Base-by-base conservation (phyloP, 1,139 yeast species). In the Saccharomyces pastorianus region DNA sequence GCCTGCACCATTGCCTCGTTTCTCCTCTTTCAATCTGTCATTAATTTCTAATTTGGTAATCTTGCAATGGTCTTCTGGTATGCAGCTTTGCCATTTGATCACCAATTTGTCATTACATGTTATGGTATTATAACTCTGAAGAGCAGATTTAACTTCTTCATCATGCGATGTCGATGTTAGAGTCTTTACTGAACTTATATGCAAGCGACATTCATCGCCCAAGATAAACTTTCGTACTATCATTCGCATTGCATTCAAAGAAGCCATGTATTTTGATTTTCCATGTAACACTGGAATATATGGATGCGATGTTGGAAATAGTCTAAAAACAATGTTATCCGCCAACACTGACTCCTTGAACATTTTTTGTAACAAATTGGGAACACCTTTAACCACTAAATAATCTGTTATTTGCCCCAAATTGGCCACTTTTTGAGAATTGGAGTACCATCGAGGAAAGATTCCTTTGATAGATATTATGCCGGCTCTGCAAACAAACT, bases 241-340 rank as follows among this genome's bases (percentile, higher is more conserved):
- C 48, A 83, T 61, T 61, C 82, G 84, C 2, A 84, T 65, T 0
- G 87, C 76, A 71, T 71, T 73, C 56, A 74, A 61, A 0, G 74
- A 68, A 2, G 86, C 75, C 52, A 75, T 75, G 67, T 84, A 85
- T 7, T 85, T 76, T 5, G 76, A 75, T 32, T 73, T 74, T 2
- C 96, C 95, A 53, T 77, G 77, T 32, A 87, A 73, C 13, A 74
- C 71, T 3, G 95, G 93, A 26, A 84, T 66, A 58, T 78, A 79
- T 0, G 83, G 77, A 53, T 79, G 78, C 44, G 83, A 78, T 2
- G 79, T 77, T 0, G 95, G 96, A 54, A 85, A 76, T 3, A 88
- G 71, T 38, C 87, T 71, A 28, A 88, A 73, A n/a, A 76, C 69
- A 7, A 88, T 75, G 44, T 81, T 74, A 2, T 73, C 71, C 46